Percentiles rank a stretch among this genome's conserved stretches.
Evolutionary conservation across 768 basidiomycete genomes (phyloP).

Genomic region (Kwoniella mangroviensis): DNA sequence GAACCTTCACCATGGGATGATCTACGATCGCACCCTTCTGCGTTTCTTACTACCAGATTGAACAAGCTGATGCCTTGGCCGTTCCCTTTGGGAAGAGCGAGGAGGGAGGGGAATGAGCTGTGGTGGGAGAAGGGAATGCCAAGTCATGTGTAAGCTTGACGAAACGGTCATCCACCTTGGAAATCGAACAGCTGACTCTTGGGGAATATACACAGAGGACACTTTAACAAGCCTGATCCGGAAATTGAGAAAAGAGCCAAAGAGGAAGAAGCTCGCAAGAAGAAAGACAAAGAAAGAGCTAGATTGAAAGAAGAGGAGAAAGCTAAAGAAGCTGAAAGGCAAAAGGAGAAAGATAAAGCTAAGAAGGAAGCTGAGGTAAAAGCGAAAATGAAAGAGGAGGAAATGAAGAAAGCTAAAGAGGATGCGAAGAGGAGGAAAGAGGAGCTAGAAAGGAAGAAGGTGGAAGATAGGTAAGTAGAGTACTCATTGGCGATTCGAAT

Average conservation of each 20-base stretch:
- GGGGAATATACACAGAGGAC: slow-evolving; percentile 31
- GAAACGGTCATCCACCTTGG: too few species aligned
- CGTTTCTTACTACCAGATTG: slow-evolving; percentile 48
- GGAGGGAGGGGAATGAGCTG: slow-evolving; percentile 31
- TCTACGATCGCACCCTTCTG: slow-evolving; percentile 46
- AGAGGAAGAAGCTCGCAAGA: slow-evolving; percentile 30
- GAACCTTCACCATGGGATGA: slow-evolving; percentile 50
- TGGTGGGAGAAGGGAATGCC: slow-evolving; percentile 56
- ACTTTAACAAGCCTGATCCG: slow-evolving; percentile 44
- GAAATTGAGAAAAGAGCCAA: slow-evolving; percentile 15
- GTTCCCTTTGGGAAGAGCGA: slow-evolving; percentile 48
- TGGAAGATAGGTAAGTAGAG: slow-evolving; percentile 35
- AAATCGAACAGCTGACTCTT: too few species aligned
- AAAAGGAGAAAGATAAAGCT: slow-evolving; percentile 31
- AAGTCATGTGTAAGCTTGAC: slow-evolving; percentile 45
- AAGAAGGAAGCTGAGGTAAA: slow-evolving; percentile 26
- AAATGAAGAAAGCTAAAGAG: slow-evolving; percentile 25
- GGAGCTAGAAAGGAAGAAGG: slow-evolving; percentile 11
- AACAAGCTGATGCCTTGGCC: slow-evolving; percentile 48
- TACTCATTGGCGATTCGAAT: not conserved
- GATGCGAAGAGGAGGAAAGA: slow-evolving; percentile 29
- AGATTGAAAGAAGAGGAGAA: slow-evolving; percentile 30
- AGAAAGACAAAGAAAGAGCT: slow-evolving; percentile 34
- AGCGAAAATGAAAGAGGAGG: slow-evolving; percentile 29
- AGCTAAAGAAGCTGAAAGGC: slow-evolving; percentile 25